Conservation (phyloP, 2,329 filamentous ascomycete genomes). For the Ciborinia camelliae region DNA sequence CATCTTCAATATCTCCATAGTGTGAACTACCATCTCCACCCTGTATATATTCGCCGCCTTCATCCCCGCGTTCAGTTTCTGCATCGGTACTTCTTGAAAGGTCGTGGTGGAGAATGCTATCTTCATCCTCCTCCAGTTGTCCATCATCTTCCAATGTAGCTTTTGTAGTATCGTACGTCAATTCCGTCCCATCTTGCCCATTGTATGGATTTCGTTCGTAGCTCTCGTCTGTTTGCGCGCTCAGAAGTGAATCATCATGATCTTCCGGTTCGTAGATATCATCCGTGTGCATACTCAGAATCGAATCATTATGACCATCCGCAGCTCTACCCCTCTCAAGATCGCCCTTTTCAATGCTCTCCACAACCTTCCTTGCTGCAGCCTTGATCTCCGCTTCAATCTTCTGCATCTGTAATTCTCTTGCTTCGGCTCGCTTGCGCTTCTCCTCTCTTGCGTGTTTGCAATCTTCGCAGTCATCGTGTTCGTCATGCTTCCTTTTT, state of each 20-base stretch:
- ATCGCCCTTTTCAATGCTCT: constrained; percentile 44
- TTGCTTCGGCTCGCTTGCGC: constrained; percentile 19
- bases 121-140: constrained; percentile 21
- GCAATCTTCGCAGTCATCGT: constrained; percentile 18
- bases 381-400: constrained; percentile 54
- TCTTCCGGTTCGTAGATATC: constrained; percentile 31
- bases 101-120: constrained; percentile 15
- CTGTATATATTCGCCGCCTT: constrained; percentile 14
- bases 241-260: constrained; percentile 17
- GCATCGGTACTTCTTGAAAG: constrained; percentile 6
- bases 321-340: constrained; percentile 17
- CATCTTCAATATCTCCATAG: constrained; percentile 38
- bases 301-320: constrained; percentile 34
- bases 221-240: constrained; percentile 32
- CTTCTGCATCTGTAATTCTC: constrained; percentile 30
- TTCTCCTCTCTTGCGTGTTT: constrained; percentile 25
- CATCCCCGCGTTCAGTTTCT: constrained; percentile 5
- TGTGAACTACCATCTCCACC: constrained; percentile 35
- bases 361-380: constrained; percentile 50
- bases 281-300: constrained; percentile 37
- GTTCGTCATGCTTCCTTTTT: constrained; percentile 15
- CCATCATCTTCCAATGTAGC: constrained; percentile 24
- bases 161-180: constrained; percentile 25
- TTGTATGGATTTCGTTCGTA: constrained; percentile 29
- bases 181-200: constrained; percentile 26